Base-by-base conservation (phyloP, 2,329 filamentous ascomycete genomes). In the Phialophora verrucosa region DNA sequence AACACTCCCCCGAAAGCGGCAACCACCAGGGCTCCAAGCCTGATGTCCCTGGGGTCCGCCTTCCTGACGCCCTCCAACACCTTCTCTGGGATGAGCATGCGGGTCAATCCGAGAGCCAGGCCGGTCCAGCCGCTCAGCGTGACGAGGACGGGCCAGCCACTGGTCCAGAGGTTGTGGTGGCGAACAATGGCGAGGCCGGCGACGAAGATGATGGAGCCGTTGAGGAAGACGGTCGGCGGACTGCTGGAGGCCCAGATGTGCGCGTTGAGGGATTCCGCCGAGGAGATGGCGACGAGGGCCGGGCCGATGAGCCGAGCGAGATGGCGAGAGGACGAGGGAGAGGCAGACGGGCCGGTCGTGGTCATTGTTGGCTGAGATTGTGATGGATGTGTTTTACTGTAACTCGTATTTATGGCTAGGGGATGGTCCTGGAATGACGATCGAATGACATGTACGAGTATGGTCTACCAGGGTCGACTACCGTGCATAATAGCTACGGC, bases 1-100 rank as follows among this genome's bases (percentile, higher is more conserved):
- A 65, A 29, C 3, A 44, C 42, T 17, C 35, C 51, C 27, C 58
- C 57, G 27, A 65, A 25, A 12, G 17, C 58, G 2, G 63, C 59
- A 1, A 53, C 32, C 2, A 42, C 10, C 14, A 10, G 29, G 31
- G 63, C 50, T 23, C 23, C 59, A 11, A 56, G 31, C 50, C 47
- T 60, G 14, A 65, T 27, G n/a, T 64, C 47, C 44, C 56, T 32
- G 6, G 29, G 31, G 0, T 35, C 11, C 12, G 23, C 62, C 6
- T 55, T 50, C 31, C 42, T 55, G 2, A 65, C 65, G 44, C 64
- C 62, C 35, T 67, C 62, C 58, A 69, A 29, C 14, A 69, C 32
- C 23, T 54, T 44, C 58, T 67, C 64, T 50, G 61, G 64, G 6
- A 65, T 35, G 12, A 57, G 59, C 51, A 63, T 65, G 49, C 62